Evolutionary conservation across 768 basidiomycete genomes (phyloP).

Genomic region (Polyporus arcularius): DNA sequence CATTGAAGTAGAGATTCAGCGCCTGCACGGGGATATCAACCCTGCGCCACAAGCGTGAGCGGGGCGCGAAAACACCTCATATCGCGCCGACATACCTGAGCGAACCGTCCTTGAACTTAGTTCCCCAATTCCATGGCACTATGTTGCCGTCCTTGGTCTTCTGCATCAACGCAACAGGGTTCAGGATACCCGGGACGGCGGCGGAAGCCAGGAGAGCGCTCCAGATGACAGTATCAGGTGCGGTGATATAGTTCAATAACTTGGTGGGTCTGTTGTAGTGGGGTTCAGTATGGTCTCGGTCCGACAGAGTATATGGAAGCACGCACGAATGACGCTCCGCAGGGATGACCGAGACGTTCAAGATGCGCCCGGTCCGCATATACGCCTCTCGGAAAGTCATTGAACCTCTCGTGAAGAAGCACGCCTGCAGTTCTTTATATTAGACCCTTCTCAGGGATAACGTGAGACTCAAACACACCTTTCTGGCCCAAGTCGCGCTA

Average conservation of each 20-base stretch:
- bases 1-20: constrained; percentile 87
- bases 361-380: constrained; percentile 84
- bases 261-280: constrained; percentile 76
- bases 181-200: constrained; percentile 93
- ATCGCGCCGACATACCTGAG: constrained; percentile 51
- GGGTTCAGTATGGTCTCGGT: constrained; percentile 5
- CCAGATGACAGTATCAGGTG: constrained; percentile 91
- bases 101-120: constrained; percentile 91
- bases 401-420: constrained; percentile 91
- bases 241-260: constrained; percentile 91
- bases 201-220: constrained; percentile 83
- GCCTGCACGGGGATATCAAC: constrained; percentile 95
- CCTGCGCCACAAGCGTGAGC: constrained; percentile 36
- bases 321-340: constrained; percentile 84
- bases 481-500: constrained; percentile 84
- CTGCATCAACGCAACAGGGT: constrained; percentile 94
- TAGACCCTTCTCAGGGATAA: background rate
- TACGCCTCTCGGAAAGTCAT: constrained; percentile 97
- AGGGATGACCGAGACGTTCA: constrained; percentile 93
- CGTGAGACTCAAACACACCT: constrained; percentile 48
- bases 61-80: background rate
- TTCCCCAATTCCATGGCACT: constrained; percentile 94
- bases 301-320: background rate
- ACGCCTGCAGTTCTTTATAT: constrained; percentile 46
- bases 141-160: constrained; percentile 79